These are phyloP conservation scores for Diaporthe citri DNA, from an alignment of 2,329 filamentous ascomycete genomes.

Conservation along the genomic window DNA sequence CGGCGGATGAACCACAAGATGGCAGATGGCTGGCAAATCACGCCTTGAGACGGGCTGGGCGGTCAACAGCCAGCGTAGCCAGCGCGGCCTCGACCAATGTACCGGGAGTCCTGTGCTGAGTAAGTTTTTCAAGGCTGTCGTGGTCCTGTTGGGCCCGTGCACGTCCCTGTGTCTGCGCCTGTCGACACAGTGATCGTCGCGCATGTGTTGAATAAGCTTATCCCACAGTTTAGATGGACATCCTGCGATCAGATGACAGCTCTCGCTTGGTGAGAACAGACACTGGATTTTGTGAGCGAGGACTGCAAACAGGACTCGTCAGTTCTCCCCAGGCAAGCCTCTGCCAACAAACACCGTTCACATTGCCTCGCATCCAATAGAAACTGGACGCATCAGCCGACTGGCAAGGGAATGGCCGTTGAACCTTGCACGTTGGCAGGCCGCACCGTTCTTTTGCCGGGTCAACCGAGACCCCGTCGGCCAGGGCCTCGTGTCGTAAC, in stretches of 20 bases:
- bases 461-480: conserved; percentile 26
- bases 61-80: not conserved
- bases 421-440: not conserved
- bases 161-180: conserved; percentile 9
- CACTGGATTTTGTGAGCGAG: not conserved
- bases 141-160: conserved; percentile 10
- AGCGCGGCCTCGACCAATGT: not conserved
- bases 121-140: not conserved
- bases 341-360: not conserved
- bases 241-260: conserved; percentile 20
- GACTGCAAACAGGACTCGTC: not conserved
- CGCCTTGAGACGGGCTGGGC: conserved; percentile 9
- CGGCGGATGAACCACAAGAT: not conserved
- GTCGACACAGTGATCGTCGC: conserved; percentile 23
- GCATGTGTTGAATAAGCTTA: conserved; percentile 26
- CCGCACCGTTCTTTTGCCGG: conserved; percentile 1
- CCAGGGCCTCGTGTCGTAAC: conserved; percentile 22
- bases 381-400: not conserved
- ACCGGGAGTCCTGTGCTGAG: not conserved
- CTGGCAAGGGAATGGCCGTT: not conserved
- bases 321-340: not conserved
- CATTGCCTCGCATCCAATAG: not conserved
- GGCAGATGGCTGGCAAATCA: conserved; percentile 27
- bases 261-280: conserved; percentile 30
- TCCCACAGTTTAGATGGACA: conserved; percentile 18